These are phyloP conservation scores for Wickerhamiella hasegawae DNA, from an alignment of 805 yeast species.

Conservation along the genomic window DNA sequence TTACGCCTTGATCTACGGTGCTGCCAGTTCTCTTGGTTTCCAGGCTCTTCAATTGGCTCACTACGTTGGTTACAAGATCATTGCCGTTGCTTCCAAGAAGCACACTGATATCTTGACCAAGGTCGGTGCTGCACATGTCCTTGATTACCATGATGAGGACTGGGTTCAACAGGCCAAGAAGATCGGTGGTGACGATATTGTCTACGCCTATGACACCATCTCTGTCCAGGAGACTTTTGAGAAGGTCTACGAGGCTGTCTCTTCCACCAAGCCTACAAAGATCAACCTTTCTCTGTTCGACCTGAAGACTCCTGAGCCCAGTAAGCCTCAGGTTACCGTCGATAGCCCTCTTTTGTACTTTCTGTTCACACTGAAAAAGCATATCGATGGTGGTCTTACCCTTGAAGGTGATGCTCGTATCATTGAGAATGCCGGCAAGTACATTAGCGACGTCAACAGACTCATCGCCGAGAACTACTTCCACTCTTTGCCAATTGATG, in stretches of 20 bases:
- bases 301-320: slow-evolving; percentile 1
- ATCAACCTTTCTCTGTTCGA: neutral
- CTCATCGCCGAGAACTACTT: slow-evolving; percentile 7
- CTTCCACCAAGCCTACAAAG: slow-evolving; percentile 2
- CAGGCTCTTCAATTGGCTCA: slow-evolving; percentile 45
- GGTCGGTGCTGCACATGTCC: slow-evolving; percentile 36
- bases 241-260: slow-evolving; percentile 6
- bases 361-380: slow-evolving; percentile 10
- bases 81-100: slow-evolving; percentile 36
- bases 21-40: slow-evolving; percentile 49
- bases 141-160: slow-evolving; percentile 31
- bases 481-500: slow-evolving; percentile 10
- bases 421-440: slow-evolving; percentile 3
- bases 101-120: slow-evolving; percentile 27
- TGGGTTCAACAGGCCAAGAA: slow-evolving; percentile 29
- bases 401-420: slow-evolving; percentile 5
- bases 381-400: slow-evolving; percentile 9
- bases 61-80: slow-evolving; percentile 29
- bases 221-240: slow-evolving; percentile 9
- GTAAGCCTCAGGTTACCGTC: slow-evolving; percentile 2
- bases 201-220: slow-evolving; percentile 17
- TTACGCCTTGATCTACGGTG: slow-evolving; percentile 24
- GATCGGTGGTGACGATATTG: slow-evolving; percentile 14
- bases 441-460: slow-evolving; percentile 6
- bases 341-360: slow-evolving; percentile 9